Percentiles rank a stretch among this genome's conserved stretches.
These are phyloP conservation scores for Heteromeles arbutifolia DNA, from an alignment of 306 rosid species.

Conservation along the genomic window DNA sequence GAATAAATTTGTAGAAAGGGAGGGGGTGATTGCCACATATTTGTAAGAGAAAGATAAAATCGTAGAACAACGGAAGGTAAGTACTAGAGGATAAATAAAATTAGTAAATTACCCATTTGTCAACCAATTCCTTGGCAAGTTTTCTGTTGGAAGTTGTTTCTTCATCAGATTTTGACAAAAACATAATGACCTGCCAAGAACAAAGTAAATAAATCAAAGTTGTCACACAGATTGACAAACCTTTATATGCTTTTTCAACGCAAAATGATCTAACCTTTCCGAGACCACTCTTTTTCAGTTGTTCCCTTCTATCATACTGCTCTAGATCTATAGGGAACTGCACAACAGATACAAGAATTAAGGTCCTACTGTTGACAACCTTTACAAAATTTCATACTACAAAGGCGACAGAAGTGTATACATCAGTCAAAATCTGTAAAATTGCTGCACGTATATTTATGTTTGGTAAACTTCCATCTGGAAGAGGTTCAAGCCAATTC, in stretches of 20 bases:
- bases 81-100: not conserved
- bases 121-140: conserved; percentile 89
- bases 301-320: conserved; percentile 86
- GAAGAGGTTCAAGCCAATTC: conserved; percentile 97
- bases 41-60: not conserved
- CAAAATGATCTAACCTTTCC: conserved; percentile 64
- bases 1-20: not conserved
- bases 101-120: conserved; percentile 63
- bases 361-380: conserved; percentile 7
- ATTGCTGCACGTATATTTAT: conserved; percentile 79
- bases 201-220: conserved; percentile 3
- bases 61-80: not conserved
- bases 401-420: conserved; percentile 23
- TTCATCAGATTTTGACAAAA: conserved; percentile 85
- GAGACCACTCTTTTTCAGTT: conserved; percentile 93
- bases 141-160: conserved; percentile 79
- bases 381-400: conserved; percentile 4
- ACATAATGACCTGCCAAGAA: conserved; percentile 74
- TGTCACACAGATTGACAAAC: not conserved
- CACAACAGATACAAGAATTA: conserved; percentile 30
- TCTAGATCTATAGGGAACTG: conserved; percentile 90
- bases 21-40: not conserved
- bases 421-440: conserved; percentile 82
- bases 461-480: conserved; percentile 93
- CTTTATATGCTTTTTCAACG: not conserved